Percentiles rank a stretch among this genome's conserved stretches.
phyloP scores from a whole-genome alignment of 116 monocot species.

The Phalaenopsis hybrid region DNA sequence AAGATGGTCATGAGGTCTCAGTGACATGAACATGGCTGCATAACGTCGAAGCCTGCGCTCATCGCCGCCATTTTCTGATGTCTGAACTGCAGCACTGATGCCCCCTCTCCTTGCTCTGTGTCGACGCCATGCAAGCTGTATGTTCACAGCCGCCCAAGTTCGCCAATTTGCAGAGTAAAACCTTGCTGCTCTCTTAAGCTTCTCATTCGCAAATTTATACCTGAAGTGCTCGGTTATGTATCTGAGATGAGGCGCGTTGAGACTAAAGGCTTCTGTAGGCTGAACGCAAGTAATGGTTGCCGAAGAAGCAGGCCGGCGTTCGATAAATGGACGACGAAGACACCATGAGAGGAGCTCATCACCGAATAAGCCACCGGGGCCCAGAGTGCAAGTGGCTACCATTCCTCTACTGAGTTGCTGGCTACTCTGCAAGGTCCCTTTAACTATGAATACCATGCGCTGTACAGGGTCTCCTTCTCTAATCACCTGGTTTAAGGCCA shows the following conservation, averaged over 20 bases:
- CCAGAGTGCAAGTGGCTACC: conserved; percentile 36
- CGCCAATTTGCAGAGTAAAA: conserved; percentile 59
- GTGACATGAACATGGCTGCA: conserved; percentile 40
- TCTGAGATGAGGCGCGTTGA: conserved; percentile 31
- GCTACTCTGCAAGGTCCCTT: conserved; percentile 36
- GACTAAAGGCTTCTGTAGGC: too few species aligned
- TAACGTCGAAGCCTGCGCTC: conserved; percentile 32
- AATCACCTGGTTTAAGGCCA: conserved; percentile 32
- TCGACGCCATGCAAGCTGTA: conserved; percentile 51
- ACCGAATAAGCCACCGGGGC: conserved; percentile 46
- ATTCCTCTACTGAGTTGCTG: conserved; percentile 38
- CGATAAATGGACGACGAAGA: too few species aligned
- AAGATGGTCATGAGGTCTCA: conserved; percentile 35
- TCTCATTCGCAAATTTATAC: conserved; percentile 57
- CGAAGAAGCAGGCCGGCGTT: conserved; percentile 48
- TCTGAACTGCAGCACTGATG: not conserved
- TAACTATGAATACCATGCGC: conserved; percentile 47
- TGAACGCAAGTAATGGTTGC: conserved; percentile 22
- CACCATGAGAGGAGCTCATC: too few species aligned
- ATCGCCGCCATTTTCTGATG: not conserved
- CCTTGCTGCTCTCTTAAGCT: conserved; percentile 46
- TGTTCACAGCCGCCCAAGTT: conserved; percentile 58
- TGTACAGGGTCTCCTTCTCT: conserved; percentile 63
- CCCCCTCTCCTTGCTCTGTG: conserved; percentile 14
- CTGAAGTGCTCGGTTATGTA: conserved; percentile 67